Base-by-base conservation (phyloP, 164 flowering plant genomes). In the Protea cynaroides region DNA sequence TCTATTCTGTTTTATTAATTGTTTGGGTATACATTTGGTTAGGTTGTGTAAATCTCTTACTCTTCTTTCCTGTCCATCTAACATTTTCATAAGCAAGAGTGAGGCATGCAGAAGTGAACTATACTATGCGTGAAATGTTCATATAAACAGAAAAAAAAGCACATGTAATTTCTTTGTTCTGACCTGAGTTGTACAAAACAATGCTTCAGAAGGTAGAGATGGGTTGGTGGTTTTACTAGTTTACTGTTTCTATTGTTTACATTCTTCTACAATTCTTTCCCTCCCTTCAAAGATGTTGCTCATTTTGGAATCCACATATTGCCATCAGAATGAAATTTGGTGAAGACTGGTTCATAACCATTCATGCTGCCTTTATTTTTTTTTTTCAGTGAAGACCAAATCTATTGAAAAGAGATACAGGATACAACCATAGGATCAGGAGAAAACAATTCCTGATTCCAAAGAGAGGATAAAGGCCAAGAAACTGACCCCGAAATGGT, bases 21-120 rank as follows among this genome's bases (percentile, higher is more conserved):
- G 50, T 36, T 25, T 64, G 59, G 70, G 65, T 34, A 15, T 11
- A 19, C 19, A n/a, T 14, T 44, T 7, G 22, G 15, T 34, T 52
- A 46, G 38, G 14, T 58, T 64, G 12, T 59, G 73, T 59, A 70
- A 59, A 65, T 69, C 7, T 51, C 12, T 64, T 23, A 14, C 12
- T 21, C 58, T 2, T 14, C 21, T 11, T 22, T 9, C 52, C 0
- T 23, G 13, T 38, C 50, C 37, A 29, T 62, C 50, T 22, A 43
- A 25, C 29, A 24, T 54, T 67, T 53, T 61, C 40, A 61, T 52
- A 8, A 25, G 25, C 46, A 44, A 10, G 51, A 24, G 25, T 63
- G 51, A 52, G 18, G 51, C 24, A 40, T 63, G 51, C 12, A 22
- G n/a, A 29, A 29, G 34, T 29, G 34, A 29, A 29, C 34, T 2